These are phyloP conservation scores for Sporothrix humicola DNA, from an alignment of 2,329 filamentous ascomycete species.

Conservation along the genomic window DNA sequence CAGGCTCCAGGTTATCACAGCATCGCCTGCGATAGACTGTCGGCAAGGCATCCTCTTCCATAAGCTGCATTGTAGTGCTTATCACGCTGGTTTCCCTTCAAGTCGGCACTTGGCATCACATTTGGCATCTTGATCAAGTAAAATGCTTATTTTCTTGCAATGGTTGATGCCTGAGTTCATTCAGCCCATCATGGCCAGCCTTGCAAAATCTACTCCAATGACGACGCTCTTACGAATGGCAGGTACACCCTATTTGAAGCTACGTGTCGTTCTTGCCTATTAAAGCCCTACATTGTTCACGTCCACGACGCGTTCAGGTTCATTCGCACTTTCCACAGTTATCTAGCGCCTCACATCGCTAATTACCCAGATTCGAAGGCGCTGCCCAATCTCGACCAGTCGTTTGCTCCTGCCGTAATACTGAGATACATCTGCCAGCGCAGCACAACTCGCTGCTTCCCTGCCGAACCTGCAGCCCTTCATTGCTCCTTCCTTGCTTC, in stretches of 20 bases:
- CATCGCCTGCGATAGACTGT: background rate
- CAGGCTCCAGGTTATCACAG: background rate
- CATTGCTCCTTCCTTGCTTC: slow-evolving; percentile 21
- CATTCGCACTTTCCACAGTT: slow-evolving; percentile 12
- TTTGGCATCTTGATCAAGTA: too few relatives aligned
- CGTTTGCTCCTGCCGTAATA: background rate
- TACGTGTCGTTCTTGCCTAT: slow-evolving; percentile 32
- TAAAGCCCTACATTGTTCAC: slow-evolving; percentile 15
- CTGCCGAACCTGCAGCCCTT: background rate
- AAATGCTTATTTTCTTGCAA: background rate
- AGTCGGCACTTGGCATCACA: background rate
- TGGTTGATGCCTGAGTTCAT: background rate
- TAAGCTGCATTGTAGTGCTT: background rate
- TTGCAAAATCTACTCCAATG: background rate
- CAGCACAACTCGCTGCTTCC: slow-evolving; percentile 10
- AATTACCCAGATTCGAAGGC: slow-evolving; percentile 7
- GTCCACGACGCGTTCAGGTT: slow-evolving; percentile 1
- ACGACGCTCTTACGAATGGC: slow-evolving; percentile 1
- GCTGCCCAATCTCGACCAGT: slow-evolving; percentile 23
- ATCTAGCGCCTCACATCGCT: slow-evolving; percentile 7
- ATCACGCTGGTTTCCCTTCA: background rate
- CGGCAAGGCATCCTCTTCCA: background rate
- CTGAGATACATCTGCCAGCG: background rate
- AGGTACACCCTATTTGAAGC: background rate
- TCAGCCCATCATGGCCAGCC: background rate